Evolutionary conservation across 495 filamentous ascomycete species (phyloP).

Genomic region (Podospora pseudoanserina): DNA sequence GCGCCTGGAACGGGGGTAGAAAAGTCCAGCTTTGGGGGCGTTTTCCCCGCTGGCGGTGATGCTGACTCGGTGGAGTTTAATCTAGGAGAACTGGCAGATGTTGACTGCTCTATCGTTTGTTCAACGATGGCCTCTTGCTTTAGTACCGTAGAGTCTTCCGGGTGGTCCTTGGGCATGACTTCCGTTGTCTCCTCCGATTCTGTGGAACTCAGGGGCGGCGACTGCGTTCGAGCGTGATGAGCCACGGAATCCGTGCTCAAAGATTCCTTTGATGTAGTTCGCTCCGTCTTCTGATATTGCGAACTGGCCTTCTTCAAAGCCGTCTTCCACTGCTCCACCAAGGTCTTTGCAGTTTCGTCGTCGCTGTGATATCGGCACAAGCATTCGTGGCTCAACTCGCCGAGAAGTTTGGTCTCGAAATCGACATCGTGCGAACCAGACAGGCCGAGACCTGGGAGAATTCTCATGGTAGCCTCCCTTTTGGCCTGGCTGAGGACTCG

Average conservation of each 20-base stretch:
- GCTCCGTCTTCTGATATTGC: background rate
- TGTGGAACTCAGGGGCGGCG: background rate
- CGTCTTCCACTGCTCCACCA: background rate
- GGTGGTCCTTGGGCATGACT: background rate
- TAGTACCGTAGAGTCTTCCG: background rate
- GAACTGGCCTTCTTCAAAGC: background rate
- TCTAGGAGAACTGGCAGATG: too few species aligned
- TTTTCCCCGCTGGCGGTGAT: too few species aligned
- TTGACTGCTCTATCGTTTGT: too few species aligned
- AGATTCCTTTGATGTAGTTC: background rate
- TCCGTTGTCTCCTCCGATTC: background rate
- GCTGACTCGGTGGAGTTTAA: too few species aligned
- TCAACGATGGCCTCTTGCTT: background rate
- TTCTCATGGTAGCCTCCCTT: background rate
- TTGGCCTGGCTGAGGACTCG: background rate
- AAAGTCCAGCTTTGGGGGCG: too few species aligned
- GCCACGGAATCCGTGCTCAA: background rate
- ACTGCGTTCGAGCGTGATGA: background rate
- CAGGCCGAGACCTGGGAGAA: background rate
- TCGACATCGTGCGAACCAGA: background rate
- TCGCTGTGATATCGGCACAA: conserved; percentile 1
- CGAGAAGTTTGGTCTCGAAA: background rate
- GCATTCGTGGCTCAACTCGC: background rate
- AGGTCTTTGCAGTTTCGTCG: background rate
- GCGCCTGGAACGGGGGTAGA: too few species aligned